Evolutionary conservation across 148 eudicot species (phyloP).

Genomic region (Rhododendron ovatum): DNA sequence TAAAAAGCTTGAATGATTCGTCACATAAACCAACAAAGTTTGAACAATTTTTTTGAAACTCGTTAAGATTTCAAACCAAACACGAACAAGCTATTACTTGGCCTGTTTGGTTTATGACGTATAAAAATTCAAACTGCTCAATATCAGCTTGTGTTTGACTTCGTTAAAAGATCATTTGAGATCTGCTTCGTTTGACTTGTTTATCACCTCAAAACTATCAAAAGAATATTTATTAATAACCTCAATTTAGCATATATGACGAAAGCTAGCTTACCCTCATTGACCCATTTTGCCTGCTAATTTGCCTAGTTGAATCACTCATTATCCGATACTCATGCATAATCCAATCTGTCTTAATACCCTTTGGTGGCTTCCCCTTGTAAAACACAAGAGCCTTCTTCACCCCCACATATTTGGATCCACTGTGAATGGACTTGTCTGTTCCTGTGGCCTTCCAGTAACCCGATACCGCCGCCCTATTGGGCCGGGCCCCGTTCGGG

Average conservation of each 20-base stretch:
- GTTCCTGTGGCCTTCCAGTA: slow-evolving; percentile 99
- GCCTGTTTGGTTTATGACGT: no score
- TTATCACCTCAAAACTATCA: no score
- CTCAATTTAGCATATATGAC: not conserved
- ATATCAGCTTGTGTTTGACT: no score
- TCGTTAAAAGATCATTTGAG: no score
- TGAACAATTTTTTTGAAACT: no score
- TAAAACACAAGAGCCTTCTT: slow-evolving; percentile 95
- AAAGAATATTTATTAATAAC: not conserved
- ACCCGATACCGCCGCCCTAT: slow-evolving; percentile 83
- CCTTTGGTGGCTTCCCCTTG: slow-evolving; percentile 90
- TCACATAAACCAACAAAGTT: no score
- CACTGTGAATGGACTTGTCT: slow-evolving; percentile 74
- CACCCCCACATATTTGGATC: slow-evolving; percentile 69
- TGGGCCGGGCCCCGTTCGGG: slow-evolving; percentile 91
- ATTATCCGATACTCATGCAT: slow-evolving; percentile 89
- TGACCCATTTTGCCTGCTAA: slow-evolving; percentile 57
- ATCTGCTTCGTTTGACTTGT: no score
- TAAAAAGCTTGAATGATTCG: no score
- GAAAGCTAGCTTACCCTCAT: slow-evolving; percentile 68
- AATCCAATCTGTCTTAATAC: slow-evolving; percentile 87
- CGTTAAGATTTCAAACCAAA: no score
- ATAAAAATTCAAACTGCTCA: no score
- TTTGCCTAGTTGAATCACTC: slow-evolving; percentile 40
- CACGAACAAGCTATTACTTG: no score